Base-by-base conservation (phyloP, 805 yeast genomes). In the Ogataea degrootiae region DNA sequence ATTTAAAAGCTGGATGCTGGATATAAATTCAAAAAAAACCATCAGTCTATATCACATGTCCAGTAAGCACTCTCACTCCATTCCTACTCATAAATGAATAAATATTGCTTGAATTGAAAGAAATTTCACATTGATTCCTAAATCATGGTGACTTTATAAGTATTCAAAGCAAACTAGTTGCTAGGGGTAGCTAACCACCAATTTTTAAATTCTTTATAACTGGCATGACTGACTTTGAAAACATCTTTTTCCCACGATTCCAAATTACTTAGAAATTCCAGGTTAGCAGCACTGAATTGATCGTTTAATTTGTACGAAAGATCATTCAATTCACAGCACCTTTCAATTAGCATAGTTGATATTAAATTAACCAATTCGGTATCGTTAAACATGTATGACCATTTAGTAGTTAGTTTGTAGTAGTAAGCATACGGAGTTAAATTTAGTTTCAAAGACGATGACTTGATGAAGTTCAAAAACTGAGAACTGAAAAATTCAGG, bases 391-490 rank as follows among this genome's bases (percentile, higher is more conserved):
- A 91, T 68, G 41, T 72, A 62, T 9, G 85, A 76, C 97, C 98
- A 92, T 57, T 83, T 81, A 45, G 83, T 81, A 6, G 85, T 85
- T 26, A 90, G 65, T 21, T 75, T 70, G 56, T 85, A 87, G 64
- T 79, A 94, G 47, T 60, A 62, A 43, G 50, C 49, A 36, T 57
- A 57, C 6, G 61, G 61, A 16, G 51, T 51, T 41, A 60, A 39
- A 38, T 57, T 61, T 6, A 57, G 55, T 39, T 57, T 55, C 6
- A 58, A 42, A 22, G 68, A 57, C 56, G 86, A 77, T 0, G 90
- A 77, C 60, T 86, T 87, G 42, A 91, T 82, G 34, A 96, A 95
- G 59, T 90, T 91, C 31, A 86, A 65, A 19, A 90, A 90, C 48
- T 78, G 79, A 8, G 70, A 61, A 21, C 78, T 72, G 46, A 90